Evolutionary conservation across 306 rosid genomes (phyloP).

Genomic region (Argentina anserina): DNA sequence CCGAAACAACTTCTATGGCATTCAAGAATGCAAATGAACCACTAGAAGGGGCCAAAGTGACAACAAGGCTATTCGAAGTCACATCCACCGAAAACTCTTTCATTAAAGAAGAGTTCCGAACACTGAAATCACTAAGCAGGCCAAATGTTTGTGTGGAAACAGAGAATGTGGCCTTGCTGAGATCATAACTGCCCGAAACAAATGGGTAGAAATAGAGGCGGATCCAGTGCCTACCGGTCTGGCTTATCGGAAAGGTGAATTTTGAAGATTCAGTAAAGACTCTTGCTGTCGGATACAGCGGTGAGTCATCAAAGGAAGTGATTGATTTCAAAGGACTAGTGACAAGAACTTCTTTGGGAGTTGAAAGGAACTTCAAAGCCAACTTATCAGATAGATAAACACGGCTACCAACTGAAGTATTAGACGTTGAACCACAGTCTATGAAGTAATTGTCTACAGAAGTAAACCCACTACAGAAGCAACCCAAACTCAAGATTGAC

Average conservation of each 20-base stretch:
- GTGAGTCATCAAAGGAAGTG: constrained; percentile 33
- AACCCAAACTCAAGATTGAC: constrained; percentile 39
- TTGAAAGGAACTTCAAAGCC: constrained; percentile 51
- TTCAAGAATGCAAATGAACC: constrained; percentile 63
- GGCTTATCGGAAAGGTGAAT: constrained; percentile 53
- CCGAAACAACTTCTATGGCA: constrained; percentile 80
- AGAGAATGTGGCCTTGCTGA: constrained; percentile 54
- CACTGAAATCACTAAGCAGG: constrained; percentile 58
- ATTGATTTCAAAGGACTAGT: constrained; percentile 34
- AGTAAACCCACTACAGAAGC: constrained; percentile 45
- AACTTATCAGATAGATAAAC: constrained; percentile 59
- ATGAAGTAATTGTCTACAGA: constrained; percentile 67
- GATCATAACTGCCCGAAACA: constrained; percentile 29
- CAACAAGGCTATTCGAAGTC: constrained; percentile 44
- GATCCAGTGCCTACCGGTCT: constrained; percentile 82
- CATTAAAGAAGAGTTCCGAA: constrained; percentile 28
- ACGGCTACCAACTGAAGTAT: constrained; percentile 47
- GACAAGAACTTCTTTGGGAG: constrained; percentile 57
- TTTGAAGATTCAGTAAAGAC: constrained; percentile 57
- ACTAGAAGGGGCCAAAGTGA: constrained; percentile 47
- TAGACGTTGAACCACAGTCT: constrained; percentile 64
- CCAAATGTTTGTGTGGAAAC: constrained; percentile 45
- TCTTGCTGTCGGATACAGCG: constrained; percentile 69
- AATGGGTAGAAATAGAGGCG: constrained; percentile 82
- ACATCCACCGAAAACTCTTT: constrained; percentile 66